Conservation (phyloP, 257 asterid species). For the Lavandula angustifolia region DNA sequence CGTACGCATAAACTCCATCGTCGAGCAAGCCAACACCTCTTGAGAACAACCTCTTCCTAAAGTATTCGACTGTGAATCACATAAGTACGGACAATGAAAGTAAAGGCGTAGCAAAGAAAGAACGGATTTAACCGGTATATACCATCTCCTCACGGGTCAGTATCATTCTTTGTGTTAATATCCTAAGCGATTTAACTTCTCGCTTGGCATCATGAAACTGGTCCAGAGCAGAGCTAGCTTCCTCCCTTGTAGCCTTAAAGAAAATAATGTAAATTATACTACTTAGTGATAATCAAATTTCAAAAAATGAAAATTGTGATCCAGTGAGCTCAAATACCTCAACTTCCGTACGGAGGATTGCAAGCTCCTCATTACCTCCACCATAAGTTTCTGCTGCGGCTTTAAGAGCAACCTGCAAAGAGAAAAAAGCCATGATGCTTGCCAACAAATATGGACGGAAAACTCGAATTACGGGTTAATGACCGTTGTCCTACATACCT, state of each 20-base stretch:
- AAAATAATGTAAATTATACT: constrained; percentile 21
- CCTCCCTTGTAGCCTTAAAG: constrained; percentile 69
- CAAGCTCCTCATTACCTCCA: constrained; percentile 68
- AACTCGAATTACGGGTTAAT: constrained; percentile 17
- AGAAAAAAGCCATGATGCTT: constrained; percentile 8
- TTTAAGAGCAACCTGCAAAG: constrained; percentile 78
- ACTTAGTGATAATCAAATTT: background rate
- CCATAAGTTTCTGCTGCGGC: constrained; percentile 74
- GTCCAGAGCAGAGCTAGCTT: constrained; percentile 64
- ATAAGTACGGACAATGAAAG: constrained; percentile 37
- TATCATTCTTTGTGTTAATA: constrained; percentile 66
- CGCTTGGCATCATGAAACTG: constrained; percentile 52
- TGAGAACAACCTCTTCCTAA: constrained; percentile 91
- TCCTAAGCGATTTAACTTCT: constrained; percentile 62
- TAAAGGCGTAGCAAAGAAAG: constrained; percentile 13
- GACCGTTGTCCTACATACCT: constrained; percentile 50
- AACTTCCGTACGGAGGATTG: constrained; percentile 71
- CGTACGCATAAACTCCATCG: constrained; percentile 76
- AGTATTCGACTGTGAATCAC: constrained; percentile 49
- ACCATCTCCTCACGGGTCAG: constrained; percentile 85
- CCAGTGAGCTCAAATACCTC: constrained; percentile 56
- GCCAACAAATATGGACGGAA: background rate
- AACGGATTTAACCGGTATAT: constrained; percentile 31
- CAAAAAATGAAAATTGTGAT: background rate
- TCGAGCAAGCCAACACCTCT: constrained; percentile 95